These are phyloP conservation scores for Magnolia changhungtana DNA, from an alignment of 164 flowering plant genomes.

Conservation along the genomic window DNA sequence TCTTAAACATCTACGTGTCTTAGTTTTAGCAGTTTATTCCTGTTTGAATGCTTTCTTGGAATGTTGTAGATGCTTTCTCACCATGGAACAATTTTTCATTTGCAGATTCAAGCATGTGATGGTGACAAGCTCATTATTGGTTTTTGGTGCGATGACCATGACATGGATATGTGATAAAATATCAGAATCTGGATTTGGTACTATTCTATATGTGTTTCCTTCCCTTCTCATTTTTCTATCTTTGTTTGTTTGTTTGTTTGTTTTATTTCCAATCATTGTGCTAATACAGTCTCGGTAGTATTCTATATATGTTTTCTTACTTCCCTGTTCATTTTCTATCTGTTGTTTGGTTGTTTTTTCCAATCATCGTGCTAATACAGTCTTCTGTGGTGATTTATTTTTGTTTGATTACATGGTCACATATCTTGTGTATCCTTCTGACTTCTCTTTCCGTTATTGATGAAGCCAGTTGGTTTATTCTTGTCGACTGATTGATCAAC, in stretches of 20 bases:
- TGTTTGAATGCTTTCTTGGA: background rate
- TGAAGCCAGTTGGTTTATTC: background rate
- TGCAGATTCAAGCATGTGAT: conserved; percentile 87
- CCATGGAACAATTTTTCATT: background rate
- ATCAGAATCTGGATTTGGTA: conserved; percentile 97
- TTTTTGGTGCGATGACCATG: conserved; percentile 90
- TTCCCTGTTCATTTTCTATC: no score
- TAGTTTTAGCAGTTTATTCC: background rate
- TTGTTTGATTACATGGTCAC: no score
- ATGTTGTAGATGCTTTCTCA: background rate
- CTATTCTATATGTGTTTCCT: conserved; percentile 5
- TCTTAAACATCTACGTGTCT: background rate
- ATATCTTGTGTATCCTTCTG: background rate
- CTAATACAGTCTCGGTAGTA: background rate
- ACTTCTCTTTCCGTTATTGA: background rate
- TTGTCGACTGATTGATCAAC: background rate
- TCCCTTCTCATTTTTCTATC: background rate
- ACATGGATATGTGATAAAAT: conserved; percentile 95
- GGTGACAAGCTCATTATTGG: conserved; percentile 64
- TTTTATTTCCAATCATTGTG: background rate
- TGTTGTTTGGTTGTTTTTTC: no score
- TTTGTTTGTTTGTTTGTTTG: no score
- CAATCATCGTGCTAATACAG: no score
- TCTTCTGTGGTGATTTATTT: no score
- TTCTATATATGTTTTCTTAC: background rate